Conservation (phyloP, 2,329 filamentous ascomycete genomes). For the Microascus cirrosus region DNA sequence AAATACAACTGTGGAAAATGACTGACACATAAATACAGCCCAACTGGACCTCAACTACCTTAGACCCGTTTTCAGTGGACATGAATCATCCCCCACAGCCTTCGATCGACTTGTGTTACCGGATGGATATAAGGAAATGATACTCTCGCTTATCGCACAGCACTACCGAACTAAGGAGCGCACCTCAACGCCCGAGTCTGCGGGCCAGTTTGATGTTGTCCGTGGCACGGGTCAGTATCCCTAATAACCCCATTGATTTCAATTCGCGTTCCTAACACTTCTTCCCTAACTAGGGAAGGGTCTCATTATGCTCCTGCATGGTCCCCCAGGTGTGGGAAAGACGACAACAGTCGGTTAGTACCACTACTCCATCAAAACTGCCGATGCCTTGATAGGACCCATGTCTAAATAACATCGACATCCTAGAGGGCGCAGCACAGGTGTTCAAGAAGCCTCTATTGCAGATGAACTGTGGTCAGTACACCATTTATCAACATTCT, state of each 20-base stretch:
- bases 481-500: no score
- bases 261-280: not conserved
- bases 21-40: not conserved
- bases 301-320: constrained; percentile 19
- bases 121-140: constrained; percentile 14
- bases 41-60: constrained; percentile 4
- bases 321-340: constrained; percentile 19
- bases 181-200: no score
- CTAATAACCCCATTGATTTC: no score
- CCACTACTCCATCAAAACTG: no score
- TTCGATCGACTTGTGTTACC: constrained; percentile 16
- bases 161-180: constrained; percentile 17
- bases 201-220: constrained; percentile 14
- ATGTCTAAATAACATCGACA: no score
- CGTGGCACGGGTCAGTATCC: constrained; percentile 19
- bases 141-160: constrained; percentile 16
- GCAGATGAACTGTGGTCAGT: no score
- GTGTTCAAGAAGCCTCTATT: no score
- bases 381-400: no score
- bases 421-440: no score
- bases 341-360: constrained; percentile 17
- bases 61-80: no score
- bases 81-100: constrained; percentile 3
- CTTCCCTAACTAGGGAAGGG: constrained; percentile 16
- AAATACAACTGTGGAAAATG: not conserved